These are phyloP conservation scores for Miscanthus sacchariflorus DNA, from an alignment of 202 grass and related monocot genomes.

Conservation along the genomic window DNA sequence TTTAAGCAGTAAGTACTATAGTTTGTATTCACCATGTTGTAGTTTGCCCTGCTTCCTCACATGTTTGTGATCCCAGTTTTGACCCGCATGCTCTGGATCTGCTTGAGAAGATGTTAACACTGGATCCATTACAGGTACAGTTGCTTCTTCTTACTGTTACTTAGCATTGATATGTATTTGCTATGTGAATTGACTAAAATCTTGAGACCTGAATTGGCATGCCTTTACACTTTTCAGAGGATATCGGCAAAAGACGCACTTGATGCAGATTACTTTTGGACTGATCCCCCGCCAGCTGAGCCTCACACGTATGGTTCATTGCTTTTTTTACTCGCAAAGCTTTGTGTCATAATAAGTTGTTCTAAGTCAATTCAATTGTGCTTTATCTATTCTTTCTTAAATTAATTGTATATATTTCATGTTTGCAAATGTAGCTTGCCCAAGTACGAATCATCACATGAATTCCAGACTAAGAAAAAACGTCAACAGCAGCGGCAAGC, in stretches of 20 bases:
- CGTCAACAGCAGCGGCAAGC: slow-evolving; percentile 89
- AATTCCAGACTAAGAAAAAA: slow-evolving; percentile 93
- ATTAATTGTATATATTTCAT: slow-evolving; percentile 18
- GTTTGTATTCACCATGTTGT: not conserved
- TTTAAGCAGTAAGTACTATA: slow-evolving; percentile 84
- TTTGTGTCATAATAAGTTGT: slow-evolving; percentile 5
- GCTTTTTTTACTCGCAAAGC: not conserved
- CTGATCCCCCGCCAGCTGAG: slow-evolving; percentile 76
- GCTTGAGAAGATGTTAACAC: slow-evolving; percentile 86
- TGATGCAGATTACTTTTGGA: slow-evolving; percentile 95
- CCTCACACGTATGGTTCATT: slow-evolving; percentile 61
- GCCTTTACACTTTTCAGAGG: slow-evolving; percentile 59
- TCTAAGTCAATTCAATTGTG: not conserved
- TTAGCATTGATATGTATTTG: slow-evolving; percentile 28
- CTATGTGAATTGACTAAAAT: not conserved
- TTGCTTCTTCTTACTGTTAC: slow-evolving; percentile 23
- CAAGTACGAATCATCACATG: slow-evolving; percentile 81
- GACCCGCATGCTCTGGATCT: slow-evolving; percentile 84
- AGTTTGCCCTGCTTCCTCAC: slow-evolving; percentile 1
- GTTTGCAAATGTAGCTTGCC: slow-evolving; percentile 64
- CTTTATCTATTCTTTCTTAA: not conserved
- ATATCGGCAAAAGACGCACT: slow-evolving; percentile 88
- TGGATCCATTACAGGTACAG: slow-evolving; percentile 79
- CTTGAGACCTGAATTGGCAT: slow-evolving; percentile 26
- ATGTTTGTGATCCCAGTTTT: slow-evolving; percentile 60